A percentile compares a stretch with the other conserved stretches of the same genome.
These are phyloP conservation scores for Uronychia binucleata DNA, from an alignment of 73 alveolate genomes.

Conservation along the genomic window DNA sequence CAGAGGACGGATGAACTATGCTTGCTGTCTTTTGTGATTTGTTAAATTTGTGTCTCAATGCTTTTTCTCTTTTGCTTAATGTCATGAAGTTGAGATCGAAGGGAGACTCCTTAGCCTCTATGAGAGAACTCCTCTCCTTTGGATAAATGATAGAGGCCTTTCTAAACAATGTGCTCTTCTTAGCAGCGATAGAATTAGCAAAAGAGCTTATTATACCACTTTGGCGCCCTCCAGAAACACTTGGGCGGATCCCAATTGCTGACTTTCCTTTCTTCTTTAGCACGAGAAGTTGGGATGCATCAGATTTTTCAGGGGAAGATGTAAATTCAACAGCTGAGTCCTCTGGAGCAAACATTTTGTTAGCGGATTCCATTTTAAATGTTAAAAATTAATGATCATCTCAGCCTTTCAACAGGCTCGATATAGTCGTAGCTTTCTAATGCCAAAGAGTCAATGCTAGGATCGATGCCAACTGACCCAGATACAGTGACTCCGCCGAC, in stretches of 20 bases:
- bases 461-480: slow-evolving; percentile 63
- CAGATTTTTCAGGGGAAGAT: not conserved
- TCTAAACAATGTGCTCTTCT: not conserved
- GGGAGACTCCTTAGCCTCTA: not conserved
- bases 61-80: not conserved
- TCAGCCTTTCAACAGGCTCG: slow-evolving; percentile 44
- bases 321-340: not conserved
- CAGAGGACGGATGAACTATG: too few relatives aligned
- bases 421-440: slow-evolving; percentile 61
- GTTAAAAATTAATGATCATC: not conserved
- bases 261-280: not conserved
- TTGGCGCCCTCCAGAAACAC: not conserved
- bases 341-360: not conserved
- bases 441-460: slow-evolving; percentile 64
- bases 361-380: not conserved
- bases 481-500: slow-evolving; percentile 52
- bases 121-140: not conserved
- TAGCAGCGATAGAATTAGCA: not conserved
- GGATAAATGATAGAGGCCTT: not conserved
- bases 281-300: not conserved
- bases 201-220: not conserved
- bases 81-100: not conserved
- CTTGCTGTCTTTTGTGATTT: not conserved
- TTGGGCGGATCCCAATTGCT: not conserved
- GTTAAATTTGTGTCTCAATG: not conserved